A percentile compares a stretch with the other conserved stretches of the same genome.
phyloP scores from a whole-genome alignment of 257 asterid species.

The Solanum arcanum region DNA sequence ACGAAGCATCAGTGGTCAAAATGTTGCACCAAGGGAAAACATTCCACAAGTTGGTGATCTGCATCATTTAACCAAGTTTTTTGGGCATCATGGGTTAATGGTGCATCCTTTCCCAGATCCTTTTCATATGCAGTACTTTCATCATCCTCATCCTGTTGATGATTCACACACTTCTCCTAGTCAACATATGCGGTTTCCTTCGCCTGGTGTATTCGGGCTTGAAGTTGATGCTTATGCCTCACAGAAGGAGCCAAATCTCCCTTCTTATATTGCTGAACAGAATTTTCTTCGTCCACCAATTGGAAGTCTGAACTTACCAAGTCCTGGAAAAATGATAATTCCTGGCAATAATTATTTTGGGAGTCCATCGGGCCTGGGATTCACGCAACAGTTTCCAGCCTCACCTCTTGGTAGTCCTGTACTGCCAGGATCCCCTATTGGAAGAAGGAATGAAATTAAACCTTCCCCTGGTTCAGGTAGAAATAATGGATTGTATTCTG shows the following conservation, averaged over 20 bases:
- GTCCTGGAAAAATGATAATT: slow-evolving; percentile 38
- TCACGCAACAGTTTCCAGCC: slow-evolving; percentile 47
- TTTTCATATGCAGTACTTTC: slow-evolving; percentile 61
- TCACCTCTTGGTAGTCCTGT: slow-evolving; percentile 73
- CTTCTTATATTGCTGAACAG: slow-evolving; percentile 43
- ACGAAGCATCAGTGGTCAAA: slow-evolving; percentile 47
- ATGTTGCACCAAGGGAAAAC: slow-evolving; percentile 31
- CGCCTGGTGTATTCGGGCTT: slow-evolving; percentile 27
- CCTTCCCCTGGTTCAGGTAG: slow-evolving; percentile 39
- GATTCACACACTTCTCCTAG: slow-evolving; percentile 43
- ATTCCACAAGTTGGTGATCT: slow-evolving; percentile 28
- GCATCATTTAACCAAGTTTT: slow-evolving; percentile 49
- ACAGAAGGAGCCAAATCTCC: slow-evolving; percentile 25
- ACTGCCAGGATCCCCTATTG: slow-evolving; percentile 57
- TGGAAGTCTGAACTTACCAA: slow-evolving; percentile 29
- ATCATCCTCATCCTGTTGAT: slow-evolving; percentile 42
- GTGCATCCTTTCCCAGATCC: slow-evolving; percentile 60
- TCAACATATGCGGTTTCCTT: slow-evolving; percentile 37
- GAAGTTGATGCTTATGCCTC: slow-evolving; percentile 37
- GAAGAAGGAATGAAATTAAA: slow-evolving; percentile 45
- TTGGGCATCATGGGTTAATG: slow-evolving; percentile 50
- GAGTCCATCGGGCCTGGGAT: slow-evolving; percentile 38
- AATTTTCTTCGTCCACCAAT: slow-evolving; percentile 31
- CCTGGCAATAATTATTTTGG: slow-evolving; percentile 44
- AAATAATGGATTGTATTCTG: slow-evolving; percentile 38